A percentile compares a stretch with the other conserved stretches of the same genome.
Evolutionary conservation across 805 yeast species (phyloP).

Genomic region (Metschnikowia aberdeeniae): DNA sequence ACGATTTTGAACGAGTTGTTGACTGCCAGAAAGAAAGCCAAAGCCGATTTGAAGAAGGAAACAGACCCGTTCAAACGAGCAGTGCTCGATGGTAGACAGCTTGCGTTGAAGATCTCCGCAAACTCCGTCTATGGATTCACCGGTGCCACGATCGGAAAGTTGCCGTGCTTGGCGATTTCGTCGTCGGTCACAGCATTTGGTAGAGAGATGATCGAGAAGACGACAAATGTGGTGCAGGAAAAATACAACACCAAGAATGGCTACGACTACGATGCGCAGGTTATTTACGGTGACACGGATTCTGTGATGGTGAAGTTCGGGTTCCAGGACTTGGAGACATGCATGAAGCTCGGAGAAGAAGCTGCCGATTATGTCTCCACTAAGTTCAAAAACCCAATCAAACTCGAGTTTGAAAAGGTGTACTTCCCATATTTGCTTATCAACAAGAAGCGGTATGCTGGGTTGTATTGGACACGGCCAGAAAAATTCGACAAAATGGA

Average conservation of each 20-base stretch:
- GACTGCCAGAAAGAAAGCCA: conserved; percentile 90
- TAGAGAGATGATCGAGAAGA: conserved; percentile 91
- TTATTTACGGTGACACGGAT: conserved; percentile 97
- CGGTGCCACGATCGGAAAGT: conserved; percentile 96
- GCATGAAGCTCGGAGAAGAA: conserved; percentile 90
- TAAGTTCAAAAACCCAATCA: conserved; percentile 79
- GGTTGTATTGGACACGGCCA: conserved; percentile 91
- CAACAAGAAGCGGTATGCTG: conserved; percentile 96
- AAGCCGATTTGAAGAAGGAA: conserved; percentile 83
- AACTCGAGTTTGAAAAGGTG: conserved; percentile 93
- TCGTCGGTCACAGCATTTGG: conserved; percentile 96
- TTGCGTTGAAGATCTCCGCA: conserved; percentile 94
- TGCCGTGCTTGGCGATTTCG: conserved; percentile 95
- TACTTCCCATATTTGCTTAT: conserved; percentile 91
- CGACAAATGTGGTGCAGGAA: conserved; percentile 81
- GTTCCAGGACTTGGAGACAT: conserved; percentile 65
- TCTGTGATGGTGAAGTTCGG: conserved; percentile 99
- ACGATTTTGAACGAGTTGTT: conserved; percentile 85
- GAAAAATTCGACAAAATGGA: conserved; percentile 95
- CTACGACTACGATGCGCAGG: conserved; percentile 76
- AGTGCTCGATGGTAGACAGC: conserved; percentile 94
- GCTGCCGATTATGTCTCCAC: conserved; percentile 88
- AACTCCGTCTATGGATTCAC: conserved; percentile 98
- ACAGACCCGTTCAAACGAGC: conserved; percentile 91
- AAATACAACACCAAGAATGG: conserved; percentile 81